phyloP scores from a whole-genome alignment of 1,284 basidiomycete genomes.

The Xerocomus minutiporus region DNA sequence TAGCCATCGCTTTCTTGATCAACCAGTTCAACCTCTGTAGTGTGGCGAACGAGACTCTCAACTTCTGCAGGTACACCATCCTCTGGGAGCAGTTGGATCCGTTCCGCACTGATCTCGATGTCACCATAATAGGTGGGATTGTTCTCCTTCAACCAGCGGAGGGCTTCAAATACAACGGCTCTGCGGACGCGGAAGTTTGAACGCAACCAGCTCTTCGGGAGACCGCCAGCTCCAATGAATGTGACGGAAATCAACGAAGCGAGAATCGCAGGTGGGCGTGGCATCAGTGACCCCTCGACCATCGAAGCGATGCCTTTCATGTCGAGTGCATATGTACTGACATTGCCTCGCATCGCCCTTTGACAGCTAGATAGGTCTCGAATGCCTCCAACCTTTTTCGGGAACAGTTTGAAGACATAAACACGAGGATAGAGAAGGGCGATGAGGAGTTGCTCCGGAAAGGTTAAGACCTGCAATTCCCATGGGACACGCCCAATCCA shows the following conservation, averaged over 20 bases:
- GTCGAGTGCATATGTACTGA: conserved; percentile 16
- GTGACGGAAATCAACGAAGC: conserved; percentile 28
- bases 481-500: neutral
- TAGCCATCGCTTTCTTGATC: neutral
- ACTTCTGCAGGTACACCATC: neutral
- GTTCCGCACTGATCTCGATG: conserved; percentile 23
- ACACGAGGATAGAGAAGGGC: neutral
- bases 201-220: conserved; percentile 16
- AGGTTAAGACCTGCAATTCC: neutral
- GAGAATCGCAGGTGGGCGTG: conserved; percentile 20
- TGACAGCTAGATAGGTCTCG: neutral
- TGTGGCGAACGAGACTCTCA: neutral
- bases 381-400: conserved; percentile 5
- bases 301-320: conserved; percentile 12
- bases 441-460: neutral
- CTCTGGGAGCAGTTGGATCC: neutral
- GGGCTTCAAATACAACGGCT: conserved; percentile 18
- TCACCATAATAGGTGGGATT: conserved; percentile 33
- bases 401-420: conserved; percentile 34
- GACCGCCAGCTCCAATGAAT: conserved; percentile 5
- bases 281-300: conserved; percentile 21
- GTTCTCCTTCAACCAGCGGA: conserved; percentile 34
- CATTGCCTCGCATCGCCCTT: conserved; percentile 18
- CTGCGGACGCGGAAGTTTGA: conserved; percentile 28
- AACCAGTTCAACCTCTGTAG: neutral